Evolutionary conservation across 495 filamentous ascomycete genomes (phyloP).

Genomic region (Cetradonia linearis): DNA sequence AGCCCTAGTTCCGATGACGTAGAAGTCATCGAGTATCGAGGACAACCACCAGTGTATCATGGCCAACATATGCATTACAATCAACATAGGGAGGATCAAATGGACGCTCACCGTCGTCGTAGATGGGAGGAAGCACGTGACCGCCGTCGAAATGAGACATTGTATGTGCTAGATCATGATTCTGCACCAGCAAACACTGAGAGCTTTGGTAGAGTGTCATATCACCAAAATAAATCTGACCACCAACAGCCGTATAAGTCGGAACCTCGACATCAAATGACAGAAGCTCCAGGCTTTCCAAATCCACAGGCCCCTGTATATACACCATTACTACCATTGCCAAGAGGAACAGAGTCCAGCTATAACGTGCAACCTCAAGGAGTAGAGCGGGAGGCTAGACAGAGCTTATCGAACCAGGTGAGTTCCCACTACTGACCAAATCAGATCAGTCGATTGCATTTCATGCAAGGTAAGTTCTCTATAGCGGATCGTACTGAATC

Average conservation of each 20-base stretch:
- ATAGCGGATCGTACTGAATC: conserved; percentile 7
- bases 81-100: conserved; percentile 4
- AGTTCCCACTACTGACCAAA: neutral
- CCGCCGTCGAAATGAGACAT: conserved; percentile 16
- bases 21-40: conserved; percentile 6
- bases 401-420: conserved; percentile 7
- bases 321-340: neutral
- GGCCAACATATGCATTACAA: conserved; percentile 1
- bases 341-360: neutral
- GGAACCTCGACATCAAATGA: neutral
- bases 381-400: neutral
- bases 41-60: neutral
- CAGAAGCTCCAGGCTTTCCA: neutral
- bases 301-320: neutral
- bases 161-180: neutral
- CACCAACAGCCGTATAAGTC: neutral
- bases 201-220: neutral
- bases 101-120: conserved; percentile 16
- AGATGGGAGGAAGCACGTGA: conserved; percentile 18
- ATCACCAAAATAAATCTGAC: neutral
- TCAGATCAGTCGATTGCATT: neutral
- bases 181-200: neutral
- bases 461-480: conserved; percentile 5
- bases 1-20: conserved; percentile 17
- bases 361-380: neutral